Evolutionary conservation across 116 monocot species (phyloP), one percentile per base, ranked within the genome.

Genomic region (Zostera marina): DNA sequence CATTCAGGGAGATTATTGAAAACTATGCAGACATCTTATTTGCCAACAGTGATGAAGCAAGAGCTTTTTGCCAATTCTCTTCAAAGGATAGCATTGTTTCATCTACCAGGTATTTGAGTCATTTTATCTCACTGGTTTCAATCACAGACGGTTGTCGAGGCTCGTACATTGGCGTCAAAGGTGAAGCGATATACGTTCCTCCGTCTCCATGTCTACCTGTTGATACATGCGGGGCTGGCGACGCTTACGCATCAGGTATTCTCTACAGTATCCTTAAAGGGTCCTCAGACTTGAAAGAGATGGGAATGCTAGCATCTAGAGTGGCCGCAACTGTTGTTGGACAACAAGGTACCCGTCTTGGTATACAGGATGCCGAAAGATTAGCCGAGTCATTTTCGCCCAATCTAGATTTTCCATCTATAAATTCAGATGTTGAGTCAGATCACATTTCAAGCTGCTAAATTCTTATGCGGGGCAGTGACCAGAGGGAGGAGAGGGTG

Each of bases 161-260:
- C 32, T 88, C 93, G 17, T 88, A 88, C 65, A 81, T 94, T 4
- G 83, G 84, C 8, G 68, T 88, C 8, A 84, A 94, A 64, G 93
- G 84, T 16, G 92, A 93, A 71, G 81, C 81, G 1, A 84, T 93
- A 62, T 93, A 79, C 68, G 66, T 94, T 1, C 88, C 84, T 21
- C 84, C 93, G 12, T 81, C 84, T 6, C 70, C 73, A 9, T 88
- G 93, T 42, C 58, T 71, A n/a, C 87, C 93, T 0, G 69, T 82
- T 6, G 93, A 88, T 59, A 88, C 88, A 0, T 87, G 87, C 52
- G 93, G 93, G 0, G 93, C 93, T 22, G 93, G 93, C n/a, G 93
- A 94, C 52, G 79, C 88, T 9, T 88, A 94, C 56, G 81, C 88
- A 5, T 84, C 93, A 9, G 93, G 88, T 4, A 74, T 94, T 41